Evolutionary conservation across 306 rosid genomes (phyloP).

Genomic region (Mucuna pruriens): DNA sequence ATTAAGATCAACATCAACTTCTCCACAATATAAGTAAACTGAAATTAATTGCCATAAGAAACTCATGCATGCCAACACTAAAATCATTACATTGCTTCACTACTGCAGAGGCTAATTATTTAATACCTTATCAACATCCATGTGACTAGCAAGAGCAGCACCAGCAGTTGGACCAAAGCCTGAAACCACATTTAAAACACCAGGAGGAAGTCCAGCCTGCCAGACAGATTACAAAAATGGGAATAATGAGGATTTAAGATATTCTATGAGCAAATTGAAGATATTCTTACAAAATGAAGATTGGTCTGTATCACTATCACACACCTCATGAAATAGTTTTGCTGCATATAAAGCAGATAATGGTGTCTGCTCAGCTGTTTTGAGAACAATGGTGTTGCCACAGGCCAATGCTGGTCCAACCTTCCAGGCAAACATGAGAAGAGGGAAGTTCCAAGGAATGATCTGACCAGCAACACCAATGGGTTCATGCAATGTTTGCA

Average conservation of each 20-base stretch:
- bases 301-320: neutral
- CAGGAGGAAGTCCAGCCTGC: conserved; percentile 95
- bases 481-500: conserved; percentile 93
- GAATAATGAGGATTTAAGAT: neutral
- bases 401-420: conserved; percentile 90
- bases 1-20: conserved; percentile 13
- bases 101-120: conserved; percentile 8
- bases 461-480: conserved; percentile 96
- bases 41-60: neutral
- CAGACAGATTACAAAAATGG: conserved; percentile 37
- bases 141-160: conserved; percentile 92
- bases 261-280: neutral
- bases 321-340: conserved; percentile 78
- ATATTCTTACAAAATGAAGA: neutral
- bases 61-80: neutral
- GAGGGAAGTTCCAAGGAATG: conserved; percentile 98
- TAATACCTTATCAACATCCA: conserved; percentile 93
- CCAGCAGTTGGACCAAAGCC: conserved; percentile 98
- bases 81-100: conserved; percentile 10
- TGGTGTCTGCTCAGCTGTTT: conserved; percentile 98
- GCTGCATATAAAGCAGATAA: conserved; percentile 75
- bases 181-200: conserved; percentile 82
- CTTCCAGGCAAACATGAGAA: conserved; percentile 92
- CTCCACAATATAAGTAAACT: conserved; percentile 7
- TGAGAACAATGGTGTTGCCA: conserved; percentile 82